Evolutionary conservation across 805 yeast species (phyloP).

Genomic region (Candida rishiriensis): DNA sequence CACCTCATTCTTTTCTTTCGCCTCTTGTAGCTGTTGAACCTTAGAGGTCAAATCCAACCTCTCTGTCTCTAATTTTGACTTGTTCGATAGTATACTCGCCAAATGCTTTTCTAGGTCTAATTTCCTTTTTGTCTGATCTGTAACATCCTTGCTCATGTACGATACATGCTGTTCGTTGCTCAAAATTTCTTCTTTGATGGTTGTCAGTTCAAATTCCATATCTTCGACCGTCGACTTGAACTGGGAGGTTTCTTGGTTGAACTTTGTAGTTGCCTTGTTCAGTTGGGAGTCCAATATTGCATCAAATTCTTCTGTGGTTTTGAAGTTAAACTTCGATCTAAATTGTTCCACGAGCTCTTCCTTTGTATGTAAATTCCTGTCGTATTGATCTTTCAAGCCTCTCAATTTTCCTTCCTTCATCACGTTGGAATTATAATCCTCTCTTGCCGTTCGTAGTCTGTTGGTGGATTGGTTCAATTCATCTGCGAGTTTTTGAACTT

Average conservation of each 20-base stretch:
- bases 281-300: conserved; percentile 6
- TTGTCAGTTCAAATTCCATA: conserved; percentile 10
- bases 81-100: conserved; percentile 35
- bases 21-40: conserved; percentile 29
- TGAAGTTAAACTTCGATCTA: conserved; percentile 3
- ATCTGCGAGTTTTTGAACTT: conserved; percentile 9
- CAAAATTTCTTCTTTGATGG: conserved; percentile 30
- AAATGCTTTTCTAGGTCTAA: conserved; percentile 35
- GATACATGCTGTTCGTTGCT: conserved; percentile 40
- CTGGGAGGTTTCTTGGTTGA: conserved; percentile 1
- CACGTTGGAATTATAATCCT: conserved; percentile 33
- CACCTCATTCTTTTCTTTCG: conserved; percentile 28
- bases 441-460: conserved; percentile 23
- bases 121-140: conserved; percentile 32
- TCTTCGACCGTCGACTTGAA: conserved; percentile 12
- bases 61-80: conserved; percentile 44
- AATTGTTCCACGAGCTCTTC: conserved; percentile 8
- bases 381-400: conserved; percentile 26
- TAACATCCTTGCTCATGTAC: conserved; percentile 40
- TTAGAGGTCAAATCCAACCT: conserved; percentile 37
- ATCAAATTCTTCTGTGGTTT: conserved; percentile 8
- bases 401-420: conserved; percentile 53
- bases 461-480: conserved; percentile 14
- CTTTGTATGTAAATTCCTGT: conserved; percentile 13
- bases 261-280: neutral